Conservation (phyloP, 2,329 filamentous ascomycete genomes). For the Pseudomassariella vexata region DNA sequence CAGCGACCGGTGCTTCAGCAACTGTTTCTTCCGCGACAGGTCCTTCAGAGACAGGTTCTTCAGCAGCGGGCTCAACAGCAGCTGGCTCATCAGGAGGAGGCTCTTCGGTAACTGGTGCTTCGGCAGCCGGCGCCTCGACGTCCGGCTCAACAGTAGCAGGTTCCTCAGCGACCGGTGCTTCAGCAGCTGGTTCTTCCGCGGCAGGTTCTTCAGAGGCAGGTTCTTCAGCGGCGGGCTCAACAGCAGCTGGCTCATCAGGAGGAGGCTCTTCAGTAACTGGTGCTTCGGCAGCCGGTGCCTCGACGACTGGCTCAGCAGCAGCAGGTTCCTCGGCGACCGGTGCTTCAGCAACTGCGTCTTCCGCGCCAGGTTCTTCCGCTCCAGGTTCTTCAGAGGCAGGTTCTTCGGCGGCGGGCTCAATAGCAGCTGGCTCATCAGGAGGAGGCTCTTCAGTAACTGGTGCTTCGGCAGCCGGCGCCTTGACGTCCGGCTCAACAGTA, state of each 20-base stretch:
- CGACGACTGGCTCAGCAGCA: not conserved
- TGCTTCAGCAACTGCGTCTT: not conserved
- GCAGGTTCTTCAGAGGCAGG: no score
- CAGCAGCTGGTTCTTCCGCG: not conserved
- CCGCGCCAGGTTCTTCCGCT: not conserved
- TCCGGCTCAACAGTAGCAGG: constrained; percentile 10
- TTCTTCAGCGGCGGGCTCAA: no score
- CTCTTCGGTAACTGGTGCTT: no score
- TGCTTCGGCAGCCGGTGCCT: not conserved
- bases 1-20: no score
- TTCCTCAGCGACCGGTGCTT: no score
- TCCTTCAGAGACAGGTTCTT: no score
- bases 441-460: not conserved
- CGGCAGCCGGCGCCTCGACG: constrained; percentile 2
- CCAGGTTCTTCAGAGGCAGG: not conserved
- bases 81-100: no score
- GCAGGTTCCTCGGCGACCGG: not conserved
- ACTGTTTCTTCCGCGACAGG: no score
- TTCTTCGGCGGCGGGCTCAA: not conserved
- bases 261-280: not conserved
- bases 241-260: no score
- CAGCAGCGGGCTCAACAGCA: no score
- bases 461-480: not conserved
- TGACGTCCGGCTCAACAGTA: not conserved
- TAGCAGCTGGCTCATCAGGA: not conserved